Evolutionary conservation across 2,329 filamentous ascomycete species (phyloP).

Genomic region (Cladophialophora immunda): DNA sequence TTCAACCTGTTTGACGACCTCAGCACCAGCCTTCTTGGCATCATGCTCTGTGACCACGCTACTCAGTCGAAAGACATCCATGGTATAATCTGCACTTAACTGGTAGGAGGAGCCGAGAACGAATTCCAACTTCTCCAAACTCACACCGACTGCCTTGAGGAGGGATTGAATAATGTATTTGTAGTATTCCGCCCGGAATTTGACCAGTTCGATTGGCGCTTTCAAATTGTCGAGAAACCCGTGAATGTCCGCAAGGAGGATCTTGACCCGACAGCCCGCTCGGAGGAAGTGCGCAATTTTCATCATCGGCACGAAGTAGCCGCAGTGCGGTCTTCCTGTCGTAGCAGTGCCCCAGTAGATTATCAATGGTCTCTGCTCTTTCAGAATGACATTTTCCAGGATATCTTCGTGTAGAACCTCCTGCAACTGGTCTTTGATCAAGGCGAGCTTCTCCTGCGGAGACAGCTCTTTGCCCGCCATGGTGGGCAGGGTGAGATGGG

Average conservation of each 20-base stretch:
- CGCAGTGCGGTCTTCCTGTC: constrained; percentile 86
- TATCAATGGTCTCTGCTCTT: constrained; percentile 74
- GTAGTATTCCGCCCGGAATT: constrained; percentile 85
- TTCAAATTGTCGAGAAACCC: constrained; percentile 65
- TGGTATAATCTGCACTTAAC: constrained; percentile 71
- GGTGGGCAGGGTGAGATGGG: constrained; percentile 17
- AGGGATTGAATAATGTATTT: constrained; percentile 75
- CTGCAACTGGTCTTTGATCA: constrained; percentile 82
- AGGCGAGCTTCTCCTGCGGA: constrained; percentile 69
- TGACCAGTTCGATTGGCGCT: constrained; percentile 86
- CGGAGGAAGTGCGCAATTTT: constrained; percentile 89
- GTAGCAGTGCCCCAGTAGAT: constrained; percentile 91
- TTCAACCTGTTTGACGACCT: constrained; percentile 90
- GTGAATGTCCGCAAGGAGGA: constrained; percentile 75
- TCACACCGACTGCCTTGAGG: constrained; percentile 79
- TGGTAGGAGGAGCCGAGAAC: constrained; percentile 88
- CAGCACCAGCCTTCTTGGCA: constrained; percentile 88
- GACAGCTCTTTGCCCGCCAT: constrained; percentile 42
- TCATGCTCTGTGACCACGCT: constrained; percentile 78
- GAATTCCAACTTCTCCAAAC: constrained; percentile 80
- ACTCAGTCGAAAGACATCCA: constrained; percentile 85
- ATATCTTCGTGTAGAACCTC: constrained; percentile 80
- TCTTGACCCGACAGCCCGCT: constrained; percentile 82
- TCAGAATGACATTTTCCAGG: constrained; percentile 45
- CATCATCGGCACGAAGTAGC: constrained; percentile 86